These are phyloP conservation scores for Calonectria crousiana DNA, from an alignment of 2,329 filamentous ascomycete species.

Conservation along the genomic window DNA sequence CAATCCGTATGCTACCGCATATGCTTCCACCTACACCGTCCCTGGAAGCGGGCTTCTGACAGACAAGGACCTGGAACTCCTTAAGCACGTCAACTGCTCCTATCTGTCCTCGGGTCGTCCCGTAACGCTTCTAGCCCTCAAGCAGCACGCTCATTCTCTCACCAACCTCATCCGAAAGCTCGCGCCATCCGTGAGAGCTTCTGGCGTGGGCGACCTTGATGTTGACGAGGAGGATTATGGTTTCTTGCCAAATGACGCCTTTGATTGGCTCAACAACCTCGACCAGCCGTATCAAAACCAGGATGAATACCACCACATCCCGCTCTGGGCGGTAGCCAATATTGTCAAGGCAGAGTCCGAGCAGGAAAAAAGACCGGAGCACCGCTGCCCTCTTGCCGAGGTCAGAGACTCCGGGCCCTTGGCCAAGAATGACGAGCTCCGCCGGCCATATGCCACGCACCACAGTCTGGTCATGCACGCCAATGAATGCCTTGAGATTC, in stretches of 20 bases:
- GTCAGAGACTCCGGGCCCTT: slow-evolving; percentile 35
- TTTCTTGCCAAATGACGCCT: slow-evolving; percentile 61
- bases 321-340: slow-evolving; percentile 61
- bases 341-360: slow-evolving; percentile 58
- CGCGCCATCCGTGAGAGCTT: slow-evolving; percentile 51
- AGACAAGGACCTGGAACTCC: slow-evolving; percentile 36
- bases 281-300: slow-evolving; percentile 61
- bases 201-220: slow-evolving; percentile 30
- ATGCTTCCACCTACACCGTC: slow-evolving; percentile 40
- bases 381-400: slow-evolving; percentile 60
- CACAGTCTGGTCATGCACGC: slow-evolving; percentile 67
- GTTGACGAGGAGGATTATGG: slow-evolving; percentile 43
- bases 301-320: slow-evolving; percentile 60
- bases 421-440: slow-evolving; percentile 30
- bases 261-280: slow-evolving; percentile 69
- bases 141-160: slow-evolving; percentile 71
- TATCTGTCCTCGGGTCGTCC: slow-evolving; percentile 67
- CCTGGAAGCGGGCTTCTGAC: slow-evolving; percentile 40
- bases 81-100: slow-evolving; percentile 65
- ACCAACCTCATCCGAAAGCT: slow-evolving; percentile 64
- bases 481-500: slow-evolving; percentile 69
- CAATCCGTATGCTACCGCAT: slow-evolving; percentile 44
- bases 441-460: slow-evolving; percentile 59
- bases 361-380: slow-evolving; percentile 50
- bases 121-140: slow-evolving; percentile 68